Evolutionary conservation across 331 rosid genomes (phyloP).

Genomic region (Acacia pycnantha): DNA sequence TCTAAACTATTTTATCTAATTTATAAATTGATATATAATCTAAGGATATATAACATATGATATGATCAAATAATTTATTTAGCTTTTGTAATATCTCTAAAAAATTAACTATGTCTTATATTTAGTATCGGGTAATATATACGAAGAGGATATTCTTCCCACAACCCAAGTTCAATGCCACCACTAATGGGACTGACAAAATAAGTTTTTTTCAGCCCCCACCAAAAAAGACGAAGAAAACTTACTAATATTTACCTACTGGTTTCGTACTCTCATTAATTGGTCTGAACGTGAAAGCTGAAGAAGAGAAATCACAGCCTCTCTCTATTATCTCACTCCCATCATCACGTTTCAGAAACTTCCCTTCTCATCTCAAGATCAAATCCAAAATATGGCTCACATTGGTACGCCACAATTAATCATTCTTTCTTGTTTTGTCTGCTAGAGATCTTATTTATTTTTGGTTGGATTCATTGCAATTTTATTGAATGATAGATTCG

Average conservation of each 20-base stretch:
- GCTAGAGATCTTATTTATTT: background rate
- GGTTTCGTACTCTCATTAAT: background rate
- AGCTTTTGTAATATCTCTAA: too few species aligned
- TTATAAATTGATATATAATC: too few species aligned
- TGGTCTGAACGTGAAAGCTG: conserved; percentile 11
- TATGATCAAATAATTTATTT: too few species aligned
- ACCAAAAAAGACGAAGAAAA: too few species aligned
- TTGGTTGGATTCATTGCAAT: background rate
- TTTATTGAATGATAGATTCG: conserved; percentile 26
- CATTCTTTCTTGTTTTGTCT: background rate
- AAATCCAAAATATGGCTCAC: conserved; percentile 46
- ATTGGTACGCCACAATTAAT: conserved; percentile 32
- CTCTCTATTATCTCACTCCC: background rate
- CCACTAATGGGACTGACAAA: too few species aligned
- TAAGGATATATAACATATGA: too few species aligned
- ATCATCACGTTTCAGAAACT: conserved; percentile 18
- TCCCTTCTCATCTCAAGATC: background rate
- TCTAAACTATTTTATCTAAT: too few species aligned
- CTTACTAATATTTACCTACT: background rate
- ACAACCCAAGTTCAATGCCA: background rate
- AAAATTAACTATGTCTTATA: too few species aligned
- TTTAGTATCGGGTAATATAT: too few species aligned
- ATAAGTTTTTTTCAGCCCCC: too few species aligned
- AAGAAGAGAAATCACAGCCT: conserved; percentile 14
- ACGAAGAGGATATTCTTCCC: background rate